phyloP scores from a whole-genome alignment of 2,329 filamentous ascomycete genomes.

The Talaromyces sp. region DNA sequence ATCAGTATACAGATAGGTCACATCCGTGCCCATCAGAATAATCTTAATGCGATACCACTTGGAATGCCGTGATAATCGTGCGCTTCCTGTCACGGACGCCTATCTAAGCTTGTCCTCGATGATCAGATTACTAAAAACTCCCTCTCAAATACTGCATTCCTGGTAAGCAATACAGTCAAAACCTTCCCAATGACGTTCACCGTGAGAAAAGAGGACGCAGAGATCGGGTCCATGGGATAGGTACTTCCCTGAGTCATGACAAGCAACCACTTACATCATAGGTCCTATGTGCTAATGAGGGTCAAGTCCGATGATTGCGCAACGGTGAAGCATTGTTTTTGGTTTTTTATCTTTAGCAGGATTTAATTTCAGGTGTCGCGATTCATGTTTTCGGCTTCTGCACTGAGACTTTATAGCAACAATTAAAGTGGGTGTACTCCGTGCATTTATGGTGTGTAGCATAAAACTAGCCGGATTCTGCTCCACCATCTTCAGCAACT shows the following conservation, averaged over 20 bases:
- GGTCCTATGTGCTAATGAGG: not conserved
- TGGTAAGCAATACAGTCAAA: not conserved
- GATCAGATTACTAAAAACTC: no score
- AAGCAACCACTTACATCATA: constrained; percentile 9
- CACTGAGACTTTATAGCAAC: not conserved
- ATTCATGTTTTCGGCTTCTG: not conserved
- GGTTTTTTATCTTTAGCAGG: not conserved
- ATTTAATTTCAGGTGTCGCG: not conserved
- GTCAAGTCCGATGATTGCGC: not conserved
- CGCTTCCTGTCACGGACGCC: not conserved
- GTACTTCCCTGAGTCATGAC: not conserved
- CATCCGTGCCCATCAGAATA: not conserved
- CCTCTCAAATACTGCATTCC: no score
- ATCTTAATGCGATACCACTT: not conserved
- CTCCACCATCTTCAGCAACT: not conserved
- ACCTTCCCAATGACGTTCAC: not conserved
- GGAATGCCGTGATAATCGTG: not conserved
- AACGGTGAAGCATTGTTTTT: not conserved
- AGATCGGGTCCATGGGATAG: not conserved
- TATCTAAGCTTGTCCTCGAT: not conserved
- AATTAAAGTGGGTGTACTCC: not conserved
- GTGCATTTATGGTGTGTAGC: not conserved
- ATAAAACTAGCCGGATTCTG: not conserved
- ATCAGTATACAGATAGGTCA: not conserved
- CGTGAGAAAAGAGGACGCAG: not conserved